Base-by-base conservation (phyloP, 345 rosid species). In the Crucihimalaya himalaica region DNA sequence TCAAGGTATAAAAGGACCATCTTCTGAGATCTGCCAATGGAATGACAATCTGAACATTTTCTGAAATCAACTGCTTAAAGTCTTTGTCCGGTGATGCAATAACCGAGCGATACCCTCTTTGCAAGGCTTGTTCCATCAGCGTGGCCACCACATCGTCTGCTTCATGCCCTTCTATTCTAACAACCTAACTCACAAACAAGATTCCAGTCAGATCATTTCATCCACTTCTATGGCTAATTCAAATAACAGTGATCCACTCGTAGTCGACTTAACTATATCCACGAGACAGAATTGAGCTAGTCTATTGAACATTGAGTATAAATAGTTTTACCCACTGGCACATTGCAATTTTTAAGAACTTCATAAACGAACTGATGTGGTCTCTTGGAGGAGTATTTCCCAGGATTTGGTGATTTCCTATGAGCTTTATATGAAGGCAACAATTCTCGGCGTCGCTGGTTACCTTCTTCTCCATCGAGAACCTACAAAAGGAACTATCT, bases 71-170 rank as follows among this genome's bases (percentile, higher is more conserved):
- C 83, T 94, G 98, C 88, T 91, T 94, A 69, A 94, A 94, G 81
- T 91, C 97, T 85, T 94, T 94, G 75, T 94, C 98, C 3, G 96
- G 98, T 51, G 98, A 94, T 70, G 97, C 97, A 81, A 91, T 76
- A 70, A 89, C 96, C 15, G 80, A 95, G 0, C 72, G 76, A 64
- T 84, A 78, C 50, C 96, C 91, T 81, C 79, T 85, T 75, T 77
- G 79, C 50, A 89, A 71, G 61, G 83, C 98, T 81, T 91, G 97
- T 62, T 68, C 86, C 21, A 76, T 81, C 9, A 94, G 84, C 10
- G 97, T 91, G 29, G 96, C 98, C 45, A 94, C 87, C 19, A 94
- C 95, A 77, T 94, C 96, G 74, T 91, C 97, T 54, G 98, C 98
- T 81, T 91, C 97, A 42, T 88, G 83, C 66, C 96, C 93, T 70